These are phyloP conservation scores for Pyricularia pennisetigena DNA, from an alignment of 2,329 filamentous ascomycete species.

Conservation along the genomic window DNA sequence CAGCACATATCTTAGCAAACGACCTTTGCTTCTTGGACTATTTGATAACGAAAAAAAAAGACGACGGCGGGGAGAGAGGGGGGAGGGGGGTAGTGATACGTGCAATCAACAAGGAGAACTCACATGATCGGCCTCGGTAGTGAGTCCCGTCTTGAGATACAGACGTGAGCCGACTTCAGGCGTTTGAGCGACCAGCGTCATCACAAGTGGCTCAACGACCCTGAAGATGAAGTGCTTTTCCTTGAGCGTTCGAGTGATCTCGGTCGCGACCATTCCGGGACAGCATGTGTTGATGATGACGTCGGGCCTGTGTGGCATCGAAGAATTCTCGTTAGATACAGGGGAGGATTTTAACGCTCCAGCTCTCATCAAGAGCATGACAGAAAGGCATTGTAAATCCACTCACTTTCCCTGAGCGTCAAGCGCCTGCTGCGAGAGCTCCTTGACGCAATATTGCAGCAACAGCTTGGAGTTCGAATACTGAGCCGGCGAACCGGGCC, in stretches of 20 bases:
- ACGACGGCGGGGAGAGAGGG: too few species aligned
- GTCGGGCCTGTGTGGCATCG: conserved; percentile 11
- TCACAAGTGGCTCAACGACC: conserved; percentile 4
- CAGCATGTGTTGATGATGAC: conserved; percentile 13
- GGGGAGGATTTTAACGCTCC: not conserved
- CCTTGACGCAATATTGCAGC: conserved; percentile 13
- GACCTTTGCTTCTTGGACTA: not conserved
- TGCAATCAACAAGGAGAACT: not conserved
- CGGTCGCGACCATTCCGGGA: conserved; percentile 8
- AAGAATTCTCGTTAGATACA: not conserved
- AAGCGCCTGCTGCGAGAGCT: conserved; percentile 13
- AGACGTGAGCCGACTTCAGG: conserved; percentile 6
- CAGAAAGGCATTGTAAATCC: not conserved
- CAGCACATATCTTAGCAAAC: not conserved
- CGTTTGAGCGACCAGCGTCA: conserved; percentile 1
- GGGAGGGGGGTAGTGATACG: too few species aligned
- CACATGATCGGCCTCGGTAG: conserved; percentile 5
- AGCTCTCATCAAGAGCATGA: not conserved
- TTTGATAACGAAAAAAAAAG: not conserved
- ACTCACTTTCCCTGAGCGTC: conserved; percentile 13
- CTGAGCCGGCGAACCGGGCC: conserved; percentile 10
- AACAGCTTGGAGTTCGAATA: conserved; percentile 18
- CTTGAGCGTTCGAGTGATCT: conserved; percentile 7
- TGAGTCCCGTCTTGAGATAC: conserved; percentile 5
- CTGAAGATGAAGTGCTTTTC: conserved; percentile 2